phyloP scores from a whole-genome alignment of 352 stramenopile species.

The Pelagophyceae sp. region DNA sequence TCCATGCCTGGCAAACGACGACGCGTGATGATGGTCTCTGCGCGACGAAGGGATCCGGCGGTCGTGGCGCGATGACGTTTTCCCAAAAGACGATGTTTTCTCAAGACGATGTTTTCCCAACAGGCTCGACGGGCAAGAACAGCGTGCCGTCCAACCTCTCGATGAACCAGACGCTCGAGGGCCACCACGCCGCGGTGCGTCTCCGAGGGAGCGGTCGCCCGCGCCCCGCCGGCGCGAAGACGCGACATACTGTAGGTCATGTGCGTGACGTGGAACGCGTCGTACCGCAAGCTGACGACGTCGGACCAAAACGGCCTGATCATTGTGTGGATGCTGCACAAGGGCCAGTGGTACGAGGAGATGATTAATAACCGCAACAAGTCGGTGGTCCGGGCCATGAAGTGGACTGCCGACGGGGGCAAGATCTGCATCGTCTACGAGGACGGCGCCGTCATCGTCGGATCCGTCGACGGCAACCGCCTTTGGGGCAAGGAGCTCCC shows the following conservation, averaged over 20 bases:
- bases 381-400: constrained; percentile 81
- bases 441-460: constrained; percentile 84
- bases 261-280: constrained; percentile 82
- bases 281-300: constrained; percentile 85
- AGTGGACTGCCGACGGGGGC: constrained; percentile 81
- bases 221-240: no score
- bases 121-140: background rate
- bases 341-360: constrained; percentile 84
- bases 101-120: background rate
- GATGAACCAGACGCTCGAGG: constrained; percentile 87
- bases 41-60: no score
- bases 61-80: no score
- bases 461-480: constrained; percentile 79
- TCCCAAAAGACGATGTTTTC: no score
- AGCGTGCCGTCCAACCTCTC: constrained; percentile 71
- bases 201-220: no score
- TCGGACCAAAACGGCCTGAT: constrained; percentile 86
- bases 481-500: constrained; percentile 88
- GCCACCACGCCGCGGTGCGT: constrained; percentile 71
- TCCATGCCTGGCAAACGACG: no score
- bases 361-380: constrained; percentile 95
- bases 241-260: no score
- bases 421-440: constrained; percentile 91
- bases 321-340: constrained; percentile 88
- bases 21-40: no score